Percentiles rank a stretch among this genome's conserved stretches.
Evolutionary conservation across 73 alveolate species (phyloP).

Genomic region (Tetrahymena borealis): DNA sequence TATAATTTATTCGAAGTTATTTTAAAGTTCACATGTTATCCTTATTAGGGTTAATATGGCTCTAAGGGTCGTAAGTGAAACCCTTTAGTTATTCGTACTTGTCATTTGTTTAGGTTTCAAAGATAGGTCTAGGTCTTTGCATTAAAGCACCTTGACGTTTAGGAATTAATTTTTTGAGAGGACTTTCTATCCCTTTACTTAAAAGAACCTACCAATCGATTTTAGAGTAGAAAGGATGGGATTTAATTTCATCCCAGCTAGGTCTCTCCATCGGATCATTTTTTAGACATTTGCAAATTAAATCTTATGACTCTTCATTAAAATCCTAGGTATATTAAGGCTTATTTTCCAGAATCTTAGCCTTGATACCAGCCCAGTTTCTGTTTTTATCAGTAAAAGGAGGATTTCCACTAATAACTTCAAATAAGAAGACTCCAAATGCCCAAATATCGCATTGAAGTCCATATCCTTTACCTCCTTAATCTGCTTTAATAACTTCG

Average conservation of each 20-base stretch:
- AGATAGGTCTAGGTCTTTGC: neutral
- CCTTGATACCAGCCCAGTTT: neutral
- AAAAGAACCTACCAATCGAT: slow-evolving; percentile 50
- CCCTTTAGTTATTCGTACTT: neutral
- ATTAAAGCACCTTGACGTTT: neutral
- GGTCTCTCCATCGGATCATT: neutral
- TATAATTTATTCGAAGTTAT: too few species aligned
- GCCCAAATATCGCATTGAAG: slow-evolving; percentile 37
- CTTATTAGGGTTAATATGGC: neutral
- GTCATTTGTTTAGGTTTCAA: neutral
- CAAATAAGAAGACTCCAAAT: slow-evolving; percentile 29
- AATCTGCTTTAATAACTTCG: slow-evolving; percentile 16
- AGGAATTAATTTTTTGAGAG: neutral
- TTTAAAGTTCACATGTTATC: neutral
- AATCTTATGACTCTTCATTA: neutral
- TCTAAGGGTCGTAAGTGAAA: neutral
- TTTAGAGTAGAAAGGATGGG: slow-evolving; percentile 47
- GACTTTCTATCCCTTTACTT: neutral
- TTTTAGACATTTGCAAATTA: neutral
- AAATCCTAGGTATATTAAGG: neutral
- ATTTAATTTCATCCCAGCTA: slow-evolving; percentile 34
- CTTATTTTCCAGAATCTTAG: neutral
- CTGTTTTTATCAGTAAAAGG: slow-evolving; percentile 20
- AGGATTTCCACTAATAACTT: slow-evolving; percentile 37
- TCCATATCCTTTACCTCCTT: slow-evolving; percentile 10